These are phyloP conservation scores for Chaetomium sp. DNA, from an alignment of 2,329 filamentous ascomycete genomes.

Conservation along the genomic window DNA sequence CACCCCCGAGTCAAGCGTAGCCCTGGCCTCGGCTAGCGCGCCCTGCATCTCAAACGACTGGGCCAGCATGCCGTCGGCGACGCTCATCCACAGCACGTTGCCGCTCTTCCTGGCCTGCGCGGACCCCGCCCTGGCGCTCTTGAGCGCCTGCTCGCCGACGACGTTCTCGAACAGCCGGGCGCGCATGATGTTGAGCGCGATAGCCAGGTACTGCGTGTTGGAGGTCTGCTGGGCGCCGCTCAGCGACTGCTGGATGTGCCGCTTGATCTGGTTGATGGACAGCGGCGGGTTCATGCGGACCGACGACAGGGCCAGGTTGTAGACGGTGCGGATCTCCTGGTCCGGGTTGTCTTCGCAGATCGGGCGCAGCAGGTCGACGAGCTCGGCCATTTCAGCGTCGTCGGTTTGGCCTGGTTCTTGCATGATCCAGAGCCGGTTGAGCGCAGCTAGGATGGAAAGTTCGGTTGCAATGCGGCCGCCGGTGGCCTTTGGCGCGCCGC, in stretches of 20 bases:
- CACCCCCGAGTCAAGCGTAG: conserved; percentile 21
- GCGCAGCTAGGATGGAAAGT: conserved; percentile 64
- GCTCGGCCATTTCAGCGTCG: conserved; percentile 58
- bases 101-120: conserved; percentile 70
- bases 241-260: conserved; percentile 73
- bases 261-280: conserved; percentile 76
- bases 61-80: conserved; percentile 76
- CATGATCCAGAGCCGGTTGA: conserved; percentile 74
- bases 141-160: conserved; percentile 77
- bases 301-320: conserved; percentile 72
- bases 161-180: conserved; percentile 79
- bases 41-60: conserved; percentile 75
- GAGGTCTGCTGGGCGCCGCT: conserved; percentile 66
- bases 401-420: conserved; percentile 62
- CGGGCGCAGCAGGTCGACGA: conserved; percentile 67
- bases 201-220: conserved; percentile 79
- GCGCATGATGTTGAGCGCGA: conserved; percentile 84
- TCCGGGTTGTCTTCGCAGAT: conserved; percentile 71
- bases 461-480: conserved; percentile 55
- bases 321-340: conserved; percentile 75
- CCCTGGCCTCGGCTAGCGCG: conserved; percentile 26
- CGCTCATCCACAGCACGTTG: conserved; percentile 76
- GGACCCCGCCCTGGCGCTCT: conserved; percentile 70
- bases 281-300: conserved; percentile 62
- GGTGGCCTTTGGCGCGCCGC: conserved; percentile 39